A percentile compares a stretch with the other conserved stretches of the same genome.
Evolutionary conservation across 768 basidiomycete genomes (phyloP).

Genomic region (Rubroboletus satanas): DNA sequence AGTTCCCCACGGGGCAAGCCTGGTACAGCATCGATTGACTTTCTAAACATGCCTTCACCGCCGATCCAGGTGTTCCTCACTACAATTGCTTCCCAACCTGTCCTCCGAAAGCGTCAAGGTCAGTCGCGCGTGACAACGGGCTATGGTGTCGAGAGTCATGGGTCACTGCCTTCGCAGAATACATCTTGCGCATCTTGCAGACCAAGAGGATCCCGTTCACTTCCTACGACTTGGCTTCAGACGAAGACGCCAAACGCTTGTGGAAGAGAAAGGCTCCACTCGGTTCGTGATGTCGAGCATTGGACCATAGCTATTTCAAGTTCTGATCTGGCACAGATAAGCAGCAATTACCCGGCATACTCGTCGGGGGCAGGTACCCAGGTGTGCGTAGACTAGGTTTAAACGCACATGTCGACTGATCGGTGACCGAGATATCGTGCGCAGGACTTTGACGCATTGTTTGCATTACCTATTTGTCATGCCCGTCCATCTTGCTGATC

Average conservation of each 20-base stretch:
- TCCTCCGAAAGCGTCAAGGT: constrained; percentile 79
- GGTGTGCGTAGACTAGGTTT: constrained; percentile 51
- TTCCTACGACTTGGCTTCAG: constrained; percentile 82
- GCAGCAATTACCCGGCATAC: constrained; percentile 79
- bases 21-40: constrained; percentile 5
- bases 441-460: constrained; percentile 76
- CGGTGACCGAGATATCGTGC: background rate
- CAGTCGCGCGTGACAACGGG: background rate
- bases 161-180: constrained; percentile 50
- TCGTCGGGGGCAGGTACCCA: constrained; percentile 71
- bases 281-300: constrained; percentile 36
- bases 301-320: background rate
- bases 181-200: constrained; percentile 76
- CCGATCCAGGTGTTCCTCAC: constrained; percentile 79
- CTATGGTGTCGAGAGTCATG: background rate
- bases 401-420: background rate
- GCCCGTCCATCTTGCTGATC: constrained; percentile 1
- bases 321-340: constrained; percentile 49
- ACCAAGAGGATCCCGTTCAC: constrained; percentile 81
- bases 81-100: constrained; percentile 81
- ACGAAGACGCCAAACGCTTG: constrained; percentile 71
- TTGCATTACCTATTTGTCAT: constrained; percentile 25
- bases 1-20: background rate
- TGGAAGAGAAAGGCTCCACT: constrained; percentile 80
- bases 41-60: constrained; percentile 63